phyloP scores from a whole-genome alignment of 225 moss, liverwort and hornwort species.

The Rhytidiadelphus loreus region DNA sequence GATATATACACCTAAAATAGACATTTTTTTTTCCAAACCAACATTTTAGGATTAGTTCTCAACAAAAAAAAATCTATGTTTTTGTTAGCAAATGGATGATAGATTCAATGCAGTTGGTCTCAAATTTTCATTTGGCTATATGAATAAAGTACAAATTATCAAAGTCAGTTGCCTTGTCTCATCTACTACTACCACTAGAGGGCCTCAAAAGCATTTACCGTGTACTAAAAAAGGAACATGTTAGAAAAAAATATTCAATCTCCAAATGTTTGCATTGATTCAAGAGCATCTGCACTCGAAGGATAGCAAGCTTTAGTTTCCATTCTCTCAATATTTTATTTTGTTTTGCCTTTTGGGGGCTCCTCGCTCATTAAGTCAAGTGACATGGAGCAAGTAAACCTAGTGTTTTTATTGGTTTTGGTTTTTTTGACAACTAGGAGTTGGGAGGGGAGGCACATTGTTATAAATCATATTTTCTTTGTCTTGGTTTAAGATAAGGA shows the following conservation, averaged over 20 bases:
- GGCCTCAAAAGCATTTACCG: background rate
- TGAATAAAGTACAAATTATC: background rate
- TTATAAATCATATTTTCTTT: background rate
- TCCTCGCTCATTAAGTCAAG: no score
- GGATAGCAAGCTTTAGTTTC: no score
- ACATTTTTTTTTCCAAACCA: background rate
- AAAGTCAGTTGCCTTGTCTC: background rate
- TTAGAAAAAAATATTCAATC: no score
- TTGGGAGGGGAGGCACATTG: background rate
- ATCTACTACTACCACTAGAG: background rate
- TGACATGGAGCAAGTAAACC: no score
- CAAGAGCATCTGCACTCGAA: no score
- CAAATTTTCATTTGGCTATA: background rate
- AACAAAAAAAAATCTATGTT: fast-evolving
- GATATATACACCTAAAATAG: background rate
- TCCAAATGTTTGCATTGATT: no score
- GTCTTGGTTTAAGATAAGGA: background rate
- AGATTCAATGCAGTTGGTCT: background rate
- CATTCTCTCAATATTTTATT: no score
- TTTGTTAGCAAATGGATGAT: background rate
- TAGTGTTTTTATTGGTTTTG: no score
- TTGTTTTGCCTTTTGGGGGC: no score
- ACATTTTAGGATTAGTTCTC: background rate
- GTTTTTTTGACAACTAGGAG: no score
- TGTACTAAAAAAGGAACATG: fast-evolving